Percentiles rank a stretch among this genome's conserved stretches.
phyloP scores from a whole-genome alignment of 306 rosid genomes.

The Prunus dulcis region DNA sequence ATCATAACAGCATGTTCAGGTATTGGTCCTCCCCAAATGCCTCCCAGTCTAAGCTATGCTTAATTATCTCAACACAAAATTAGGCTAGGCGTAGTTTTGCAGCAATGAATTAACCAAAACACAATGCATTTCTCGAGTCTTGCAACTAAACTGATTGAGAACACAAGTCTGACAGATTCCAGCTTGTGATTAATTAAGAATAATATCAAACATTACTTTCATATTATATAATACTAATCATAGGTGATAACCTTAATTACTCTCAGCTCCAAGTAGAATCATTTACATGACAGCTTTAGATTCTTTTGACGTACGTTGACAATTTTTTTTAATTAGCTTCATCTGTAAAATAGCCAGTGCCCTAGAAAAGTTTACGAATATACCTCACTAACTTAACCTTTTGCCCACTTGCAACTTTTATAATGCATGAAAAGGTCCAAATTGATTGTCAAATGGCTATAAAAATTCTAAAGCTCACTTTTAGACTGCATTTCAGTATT shows the following conservation, averaged over 20 bases:
- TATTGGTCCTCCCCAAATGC: background rate
- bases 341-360: constrained; percentile 1
- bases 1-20: background rate
- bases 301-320: constrained; percentile 17
- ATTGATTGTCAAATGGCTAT: background rate
- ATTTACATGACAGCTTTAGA: background rate
- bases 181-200: background rate
- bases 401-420: background rate
- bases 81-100: background rate
- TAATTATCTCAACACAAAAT: background rate
- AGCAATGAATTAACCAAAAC: too few relatives aligned
- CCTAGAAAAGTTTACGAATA: background rate
- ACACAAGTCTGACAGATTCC: background rate
- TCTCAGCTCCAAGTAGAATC: background rate
- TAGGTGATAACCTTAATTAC: background rate
- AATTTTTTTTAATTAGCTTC: background rate
- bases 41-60: background rate
- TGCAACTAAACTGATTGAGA: background rate
- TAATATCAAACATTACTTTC: background rate
- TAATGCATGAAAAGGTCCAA: background rate
- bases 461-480: background rate
- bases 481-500: too few relatives aligned
- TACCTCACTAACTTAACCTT: background rate
- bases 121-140: too few relatives aligned
- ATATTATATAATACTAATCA: background rate